Evolutionary conservation across 2,329 filamentous ascomycete species (phyloP).

Genomic region (Ascochyta lentis): DNA sequence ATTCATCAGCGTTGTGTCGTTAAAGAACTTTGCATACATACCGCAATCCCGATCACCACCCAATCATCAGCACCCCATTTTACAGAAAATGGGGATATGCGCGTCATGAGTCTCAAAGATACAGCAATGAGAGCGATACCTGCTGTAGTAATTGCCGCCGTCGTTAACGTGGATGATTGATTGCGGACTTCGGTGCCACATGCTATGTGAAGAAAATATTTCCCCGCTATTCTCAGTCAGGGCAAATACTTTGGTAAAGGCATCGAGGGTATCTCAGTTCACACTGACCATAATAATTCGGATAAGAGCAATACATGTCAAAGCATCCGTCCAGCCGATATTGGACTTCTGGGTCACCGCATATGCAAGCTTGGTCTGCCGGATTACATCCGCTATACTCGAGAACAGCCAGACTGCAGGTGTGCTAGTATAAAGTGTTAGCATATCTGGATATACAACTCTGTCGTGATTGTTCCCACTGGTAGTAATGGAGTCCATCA

Average conservation of each 20-base stretch:
- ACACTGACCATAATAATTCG: not conserved
- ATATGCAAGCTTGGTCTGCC: not conserved
- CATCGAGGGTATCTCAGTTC: not conserved
- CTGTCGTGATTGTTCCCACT: not conserved
- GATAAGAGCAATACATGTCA: slow-evolving; percentile 1
- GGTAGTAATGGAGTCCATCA: not conserved
- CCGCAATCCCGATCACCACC: not conserved
- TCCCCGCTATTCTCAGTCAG: not conserved
- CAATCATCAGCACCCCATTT: slow-evolving; percentile 1
- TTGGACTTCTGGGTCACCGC: not conserved
- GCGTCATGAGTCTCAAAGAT: not conserved
- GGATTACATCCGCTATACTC: not conserved
- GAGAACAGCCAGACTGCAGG: not conserved
- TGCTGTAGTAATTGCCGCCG: not conserved
- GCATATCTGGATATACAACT: not conserved
- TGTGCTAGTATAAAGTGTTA: not conserved
- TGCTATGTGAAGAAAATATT: not conserved
- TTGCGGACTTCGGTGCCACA: not conserved
- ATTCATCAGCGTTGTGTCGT: not conserved
- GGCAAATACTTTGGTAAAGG: not conserved
- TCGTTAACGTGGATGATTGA: not conserved
- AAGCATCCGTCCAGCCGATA: not conserved
- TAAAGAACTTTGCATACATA: not conserved
- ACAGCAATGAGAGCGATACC: not conserved
- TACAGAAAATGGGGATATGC: not conserved